phyloP scores from a whole-genome alignment of 202 grass and related monocot species.

The Brachypodium distachyon region DNA sequence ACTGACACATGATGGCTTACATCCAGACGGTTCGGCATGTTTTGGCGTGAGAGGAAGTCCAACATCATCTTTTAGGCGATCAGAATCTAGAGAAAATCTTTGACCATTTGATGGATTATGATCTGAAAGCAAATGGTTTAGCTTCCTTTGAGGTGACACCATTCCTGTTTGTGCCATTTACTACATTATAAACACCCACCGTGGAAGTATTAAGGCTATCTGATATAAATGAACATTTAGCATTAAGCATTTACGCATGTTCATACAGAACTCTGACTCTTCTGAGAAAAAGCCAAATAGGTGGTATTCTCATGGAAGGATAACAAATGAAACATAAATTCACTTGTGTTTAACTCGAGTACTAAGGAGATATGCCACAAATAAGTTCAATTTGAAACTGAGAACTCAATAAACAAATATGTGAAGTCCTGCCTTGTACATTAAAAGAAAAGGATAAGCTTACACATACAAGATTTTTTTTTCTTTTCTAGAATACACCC shows the following conservation, averaged over 20 bases:
- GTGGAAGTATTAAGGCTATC: not conserved
- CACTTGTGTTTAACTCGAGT: not conserved
- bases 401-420: not conserved
- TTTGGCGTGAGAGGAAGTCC: conserved; percentile 63
- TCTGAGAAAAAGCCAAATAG: not conserved
- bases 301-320: conserved; percentile 12
- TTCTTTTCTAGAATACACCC: too few relatives aligned
- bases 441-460: not conserved
- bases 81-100: conserved; percentile 49
- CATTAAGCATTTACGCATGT: not conserved
- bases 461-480: not conserved
- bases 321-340: not conserved
- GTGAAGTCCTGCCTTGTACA: too few relatives aligned
- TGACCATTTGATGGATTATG: conserved; percentile 37
- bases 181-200: conserved; percentile 15
- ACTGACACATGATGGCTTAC: conserved; percentile 52
- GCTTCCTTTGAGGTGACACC: conserved; percentile 51
- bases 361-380: not conserved
- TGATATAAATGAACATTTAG: not conserved
- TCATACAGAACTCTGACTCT: not conserved
- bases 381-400: conserved; percentile 5
- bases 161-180: conserved; percentile 39
- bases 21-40: conserved; percentile 70
- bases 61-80: conserved; percentile 57
- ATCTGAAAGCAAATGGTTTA: conserved; percentile 44